Evolutionary conservation across 1,284 basidiomycete genomes (phyloP).

Genomic region (Apiotrichum siamense): DNA sequence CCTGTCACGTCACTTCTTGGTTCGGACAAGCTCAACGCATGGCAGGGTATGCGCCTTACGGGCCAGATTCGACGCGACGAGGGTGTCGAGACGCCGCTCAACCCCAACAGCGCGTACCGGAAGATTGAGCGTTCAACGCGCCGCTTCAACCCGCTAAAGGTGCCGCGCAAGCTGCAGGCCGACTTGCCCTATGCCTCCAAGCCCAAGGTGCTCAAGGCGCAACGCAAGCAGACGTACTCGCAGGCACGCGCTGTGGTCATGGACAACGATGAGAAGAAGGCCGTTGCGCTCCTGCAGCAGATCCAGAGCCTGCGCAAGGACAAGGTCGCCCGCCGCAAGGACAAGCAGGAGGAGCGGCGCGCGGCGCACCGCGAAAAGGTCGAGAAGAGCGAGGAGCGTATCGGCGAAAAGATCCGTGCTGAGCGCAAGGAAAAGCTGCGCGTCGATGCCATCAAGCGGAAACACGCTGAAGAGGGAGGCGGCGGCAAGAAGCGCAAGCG

Average conservation of each 20-base stretch:
- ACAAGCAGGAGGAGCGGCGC: conserved; percentile 65
- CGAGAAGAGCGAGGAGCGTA: conserved; percentile 71
- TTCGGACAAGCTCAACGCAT: conserved; percentile 62
- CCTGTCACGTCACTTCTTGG: conserved; percentile 87
- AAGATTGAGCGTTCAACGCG: conserved; percentile 66
- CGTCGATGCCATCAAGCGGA: conserved; percentile 44
- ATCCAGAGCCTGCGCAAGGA: conserved; percentile 88
- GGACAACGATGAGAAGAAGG: conserved; percentile 90
- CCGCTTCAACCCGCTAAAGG: conserved; percentile 84
- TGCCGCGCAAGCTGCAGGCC: conserved; percentile 84
- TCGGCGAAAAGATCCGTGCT: conserved; percentile 67
- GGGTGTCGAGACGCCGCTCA: conserved; percentile 71
- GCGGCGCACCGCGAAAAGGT: conserved; percentile 44
- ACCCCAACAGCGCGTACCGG: conserved; percentile 85
- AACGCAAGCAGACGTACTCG: conserved; percentile 71
- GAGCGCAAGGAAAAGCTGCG: conserved; percentile 60
- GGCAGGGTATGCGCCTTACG: conserved; percentile 92
- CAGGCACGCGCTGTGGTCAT: conserved; percentile 90
- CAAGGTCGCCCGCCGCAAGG: conserved; percentile 66
- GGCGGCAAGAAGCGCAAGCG: conserved; percentile 2
- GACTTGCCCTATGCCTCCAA: conserved; percentile 88
- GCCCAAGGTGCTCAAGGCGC: conserved; percentile 73
- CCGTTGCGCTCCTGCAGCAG: conserved; percentile 88
- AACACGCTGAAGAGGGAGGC: conserved; percentile 31
- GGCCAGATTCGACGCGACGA: conserved; percentile 84